These are phyloP conservation scores for Graphilbum ipis-grandicollis DNA, from an alignment of 2,329 filamentous ascomycete species.

Conservation along the genomic window DNA sequence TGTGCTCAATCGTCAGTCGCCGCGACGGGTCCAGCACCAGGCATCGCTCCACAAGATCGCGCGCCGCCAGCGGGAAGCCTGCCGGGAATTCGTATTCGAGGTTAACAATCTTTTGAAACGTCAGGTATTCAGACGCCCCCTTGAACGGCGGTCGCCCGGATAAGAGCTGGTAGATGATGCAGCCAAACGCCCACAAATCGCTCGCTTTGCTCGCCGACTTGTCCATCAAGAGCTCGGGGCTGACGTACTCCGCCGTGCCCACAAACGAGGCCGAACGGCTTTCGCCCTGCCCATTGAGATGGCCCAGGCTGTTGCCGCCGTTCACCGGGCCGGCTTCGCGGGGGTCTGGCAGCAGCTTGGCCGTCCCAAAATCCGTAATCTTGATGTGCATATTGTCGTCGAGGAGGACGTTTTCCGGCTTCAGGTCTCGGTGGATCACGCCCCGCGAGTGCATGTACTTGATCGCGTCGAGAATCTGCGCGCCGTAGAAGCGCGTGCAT, in stretches of 20 bases:
- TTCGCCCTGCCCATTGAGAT: conserved; percentile 27
- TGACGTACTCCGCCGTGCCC: conserved; percentile 94
- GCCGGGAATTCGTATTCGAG: conserved; percentile 86
- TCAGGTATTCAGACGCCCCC: conserved; percentile 85
- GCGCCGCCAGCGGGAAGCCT: conserved; percentile 72
- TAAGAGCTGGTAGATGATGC: conserved; percentile 90
- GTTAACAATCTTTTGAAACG: conserved; percentile 93
- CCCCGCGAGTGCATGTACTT: conserved; percentile 96
- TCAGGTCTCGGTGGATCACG: conserved; percentile 90
- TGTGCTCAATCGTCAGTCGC: conserved; percentile 81
- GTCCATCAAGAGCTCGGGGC: conserved; percentile 87
- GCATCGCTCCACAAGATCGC: conserved; percentile 77
- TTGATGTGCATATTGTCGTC: conserved; percentile 97
- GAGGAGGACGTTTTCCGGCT: conserved; percentile 89
- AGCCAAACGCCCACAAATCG: conserved; percentile 95
- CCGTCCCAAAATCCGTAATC: conserved; percentile 96
- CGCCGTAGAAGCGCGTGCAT: conserved; percentile 84
- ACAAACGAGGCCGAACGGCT: conserved; percentile 85
- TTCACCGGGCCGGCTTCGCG: conserved; percentile 16
- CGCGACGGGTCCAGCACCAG: conserved; percentile 75
- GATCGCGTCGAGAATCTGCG: conserved; percentile 89
- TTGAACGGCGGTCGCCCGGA: conserved; percentile 97
- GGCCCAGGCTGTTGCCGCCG: background rate
- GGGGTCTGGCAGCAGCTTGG: conserved; percentile 65
- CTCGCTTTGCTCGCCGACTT: conserved; percentile 97